Conservation (phyloP, 1,284 basidiomycete species). For the Fomitopsis schrenkii region DNA sequence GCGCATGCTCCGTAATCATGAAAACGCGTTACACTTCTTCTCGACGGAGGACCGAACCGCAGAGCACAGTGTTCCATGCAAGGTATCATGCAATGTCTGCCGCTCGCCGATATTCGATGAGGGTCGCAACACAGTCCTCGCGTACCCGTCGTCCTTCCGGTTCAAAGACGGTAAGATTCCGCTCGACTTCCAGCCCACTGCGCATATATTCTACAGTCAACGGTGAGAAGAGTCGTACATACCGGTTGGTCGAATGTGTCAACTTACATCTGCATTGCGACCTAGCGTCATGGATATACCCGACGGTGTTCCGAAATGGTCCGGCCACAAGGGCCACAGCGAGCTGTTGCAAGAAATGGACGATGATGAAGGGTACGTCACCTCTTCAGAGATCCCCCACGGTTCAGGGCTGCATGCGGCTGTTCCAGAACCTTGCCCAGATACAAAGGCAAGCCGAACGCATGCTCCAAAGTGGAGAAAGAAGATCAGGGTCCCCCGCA, state of each 20-base stretch:
- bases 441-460: slow-evolving; percentile 16
- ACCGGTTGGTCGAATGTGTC: no score
- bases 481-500: background rate
- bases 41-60: slow-evolving; percentile 22
- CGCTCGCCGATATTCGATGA: slow-evolving; percentile 34
- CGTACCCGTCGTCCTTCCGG: slow-evolving; percentile 28
- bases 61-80: slow-evolving; percentile 29
- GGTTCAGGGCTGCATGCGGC: background rate
- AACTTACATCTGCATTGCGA: background rate
- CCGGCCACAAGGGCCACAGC: slow-evolving; percentile 29
- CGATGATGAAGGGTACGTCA: slow-evolving; percentile 17
- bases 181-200: slow-evolving; percentile 27
- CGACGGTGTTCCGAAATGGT: slow-evolving; percentile 30
- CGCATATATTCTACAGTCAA: slow-evolving; percentile 30
- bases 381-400: background rate
- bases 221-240: slow-evolving; percentile 9
- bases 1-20: slow-evolving; percentile 24
- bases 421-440: slow-evolving; percentile 20
- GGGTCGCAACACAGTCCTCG: slow-evolving; percentile 30
- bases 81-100: slow-evolving; percentile 31
- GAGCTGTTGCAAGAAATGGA: slow-evolving; percentile 24
- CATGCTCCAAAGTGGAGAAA: background rate
- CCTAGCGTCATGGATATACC: slow-evolving; percentile 28
- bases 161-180: slow-evolving; percentile 26
- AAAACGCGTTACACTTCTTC: slow-evolving; percentile 30